phyloP scores from a whole-genome alignment of 225 moss, liverwort and hornwort genomes.

The Marchantia paleacea region DNA sequence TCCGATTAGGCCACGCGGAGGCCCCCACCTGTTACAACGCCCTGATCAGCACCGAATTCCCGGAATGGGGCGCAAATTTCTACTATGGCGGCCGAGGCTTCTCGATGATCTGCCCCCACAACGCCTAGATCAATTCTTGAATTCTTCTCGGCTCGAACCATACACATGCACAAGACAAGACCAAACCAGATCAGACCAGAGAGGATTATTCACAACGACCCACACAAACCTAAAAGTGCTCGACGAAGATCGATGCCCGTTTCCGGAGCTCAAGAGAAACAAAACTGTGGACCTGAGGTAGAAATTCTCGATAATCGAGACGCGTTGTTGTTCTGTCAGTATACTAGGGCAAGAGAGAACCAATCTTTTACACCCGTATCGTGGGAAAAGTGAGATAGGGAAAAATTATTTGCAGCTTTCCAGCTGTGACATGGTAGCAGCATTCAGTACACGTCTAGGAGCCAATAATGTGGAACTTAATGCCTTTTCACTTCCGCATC shows the following conservation, averaged over 20 bases:
- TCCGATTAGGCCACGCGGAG: not conserved
- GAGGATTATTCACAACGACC: no score
- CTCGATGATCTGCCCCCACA: not conserved
- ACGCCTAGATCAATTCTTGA: not conserved
- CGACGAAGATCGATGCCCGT: no score
- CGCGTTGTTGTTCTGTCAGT: not conserved
- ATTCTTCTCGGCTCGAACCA: no score
- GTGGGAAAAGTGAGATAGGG: not conserved
- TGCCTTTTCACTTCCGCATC: not conserved
- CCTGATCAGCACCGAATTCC: not conserved
- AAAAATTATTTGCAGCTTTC: not conserved
- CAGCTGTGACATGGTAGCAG: conserved; percentile 3
- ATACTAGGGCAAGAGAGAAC: not conserved
- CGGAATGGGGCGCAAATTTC: conserved; percentile 17
- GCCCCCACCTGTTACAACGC: conserved; percentile 15
- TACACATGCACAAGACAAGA: no score
- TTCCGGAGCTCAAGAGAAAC: not conserved
- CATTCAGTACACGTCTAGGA: not conserved
- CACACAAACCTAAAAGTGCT: no score
- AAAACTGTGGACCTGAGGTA: not conserved
- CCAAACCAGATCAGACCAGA: no score
- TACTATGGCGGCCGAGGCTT: conserved; percentile 22
- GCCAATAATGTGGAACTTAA: conserved; percentile 1
- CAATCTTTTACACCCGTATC: not conserved
- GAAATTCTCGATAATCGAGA: not conserved